Evolutionary conservation across 2,329 filamentous ascomycete genomes (phyloP), one percentile per base, ranked within the genome.

Genomic region (Simplicillium aogashimaense): DNA sequence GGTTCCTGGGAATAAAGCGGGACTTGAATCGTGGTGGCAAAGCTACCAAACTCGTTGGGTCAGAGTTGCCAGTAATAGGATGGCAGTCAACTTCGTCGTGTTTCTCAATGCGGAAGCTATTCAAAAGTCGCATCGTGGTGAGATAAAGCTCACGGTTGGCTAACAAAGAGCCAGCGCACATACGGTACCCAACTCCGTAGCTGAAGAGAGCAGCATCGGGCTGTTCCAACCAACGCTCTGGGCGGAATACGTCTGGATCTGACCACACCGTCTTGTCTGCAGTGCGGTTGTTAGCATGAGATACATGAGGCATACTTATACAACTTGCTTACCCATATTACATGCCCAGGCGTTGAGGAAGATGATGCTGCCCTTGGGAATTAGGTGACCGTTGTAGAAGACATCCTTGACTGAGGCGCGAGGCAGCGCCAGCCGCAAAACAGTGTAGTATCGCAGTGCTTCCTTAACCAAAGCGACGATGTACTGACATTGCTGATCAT

Each of bases 291-390:
- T 40, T 10, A 41, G 15, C 29, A 29, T 12, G 25, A 33, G 12
- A 4, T 32, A 2, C 4, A 18, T 15, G 8, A 29, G 18, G 16
- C 8, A 10, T 2, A 29, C 16, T 15, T n/a, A n/a, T n/a, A 25
- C 7, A 3, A 6, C 14, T 13, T 7, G 55, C 65, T 51, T 59
- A 76, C 75, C 76, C 74, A 79, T 80, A 45, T 83, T 82, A 50
- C 78, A 82, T 3, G 77, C 77, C 78, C 77, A 82, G 0, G 76
- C 74, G 43, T 83, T 83, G 18, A 83, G 58, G 53, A 81, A 83
- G 29, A 81, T 67, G 0, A 80, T 72, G 2, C 76, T 80, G 1
- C 76, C 77, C 35, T 72, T 71, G 1, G 79, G 78, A 32, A 83
- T 78, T 6, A 67, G 53, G 28, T 69, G 66, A 14, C 70, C 75